Evolutionary conservation across 2,329 filamentous ascomycete genomes (phyloP), one percentile per base, ranked within the genome.

Genomic region (Penicillium occitanis): DNA sequence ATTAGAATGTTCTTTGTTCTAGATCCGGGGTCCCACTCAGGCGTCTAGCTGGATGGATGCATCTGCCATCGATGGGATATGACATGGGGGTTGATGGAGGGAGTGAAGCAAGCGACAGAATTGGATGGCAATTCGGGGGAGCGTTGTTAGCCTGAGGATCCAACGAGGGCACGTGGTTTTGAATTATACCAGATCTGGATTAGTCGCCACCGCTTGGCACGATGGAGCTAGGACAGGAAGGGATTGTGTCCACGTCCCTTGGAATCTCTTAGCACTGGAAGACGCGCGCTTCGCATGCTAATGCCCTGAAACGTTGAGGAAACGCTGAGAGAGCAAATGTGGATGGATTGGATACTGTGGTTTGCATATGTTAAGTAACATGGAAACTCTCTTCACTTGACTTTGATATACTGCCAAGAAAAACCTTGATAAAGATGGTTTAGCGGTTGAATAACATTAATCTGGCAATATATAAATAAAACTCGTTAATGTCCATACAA

Each of bases 211-310:
- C 14, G 3, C 19, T 11, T 2, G 4, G n/a, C 10, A 4, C 4
- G 4, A 25, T 14, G 2, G 22, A 5, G 22, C 57, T 55, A 46
- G 19, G 2, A n/a, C 17, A 1, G 37, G 33, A 66, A 4, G 2
- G 42, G 42, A 30, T 66, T 66, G 30, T 51, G 64, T 66, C 64
- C 64, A 35, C 64, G 13, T 42, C 30, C 1, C 30, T 7, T 1
- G 30, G 30, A 33, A 33, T 33, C 30, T 30, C 7, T 33, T 33
- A 33, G 6, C 30, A 35, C 33, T 35, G 33, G 33, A 35, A 37
- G 35, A 37, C 35, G 35, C 35, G 35, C 35, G 35, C 35, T 37
- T 37, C 35, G 35, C 35, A 37, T 10, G 35, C 40, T 42, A 14
- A 42, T 42, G 40, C 40, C 40, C 40, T 42, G 40, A 42, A 42